Evolutionary conservation across 2,329 filamentous ascomycete genomes (phyloP).

Genomic region (Sarocladiaceae sp.): DNA sequence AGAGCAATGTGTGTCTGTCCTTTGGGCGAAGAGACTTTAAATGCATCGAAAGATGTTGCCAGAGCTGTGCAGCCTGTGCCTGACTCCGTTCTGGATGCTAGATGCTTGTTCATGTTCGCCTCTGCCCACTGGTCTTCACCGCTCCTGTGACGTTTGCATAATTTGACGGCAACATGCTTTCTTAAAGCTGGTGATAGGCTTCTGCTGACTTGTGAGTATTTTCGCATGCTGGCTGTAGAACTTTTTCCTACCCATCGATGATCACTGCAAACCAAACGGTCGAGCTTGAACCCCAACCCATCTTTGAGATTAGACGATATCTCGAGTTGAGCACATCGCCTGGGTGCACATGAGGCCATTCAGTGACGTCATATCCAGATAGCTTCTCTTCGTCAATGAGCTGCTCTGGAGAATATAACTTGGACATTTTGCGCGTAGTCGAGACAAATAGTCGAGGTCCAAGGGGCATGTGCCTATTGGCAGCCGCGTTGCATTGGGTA

Average conservation of each 20-base stretch:
- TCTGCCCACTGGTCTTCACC: not conserved
- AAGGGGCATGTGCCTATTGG: too few relatives aligned
- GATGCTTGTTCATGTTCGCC: not conserved
- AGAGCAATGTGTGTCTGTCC: conserved; percentile 29
- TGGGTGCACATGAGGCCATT: conserved; percentile 26
- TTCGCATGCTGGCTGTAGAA: conserved; percentile 10
- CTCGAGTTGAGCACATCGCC: conserved; percentile 25
- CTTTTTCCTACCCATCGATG: not conserved
- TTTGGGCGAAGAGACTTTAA: conserved; percentile 13
- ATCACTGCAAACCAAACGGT: conserved; percentile 32
- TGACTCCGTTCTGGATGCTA: not conserved
- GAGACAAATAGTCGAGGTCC: not conserved
- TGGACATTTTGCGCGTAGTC: conserved; percentile 8
- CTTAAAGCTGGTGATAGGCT: not conserved
- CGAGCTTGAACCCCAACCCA: conserved; percentile 31
- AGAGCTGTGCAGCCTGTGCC: not conserved
- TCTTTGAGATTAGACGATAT: conserved; percentile 29
- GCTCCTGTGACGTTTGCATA: not conserved
- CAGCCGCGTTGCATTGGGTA: too few relatives aligned
- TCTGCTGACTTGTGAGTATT: too few relatives aligned
- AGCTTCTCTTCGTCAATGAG: conserved; percentile 20
- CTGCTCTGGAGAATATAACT: conserved; percentile 12
- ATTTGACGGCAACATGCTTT: not conserved
- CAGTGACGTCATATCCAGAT: conserved; percentile 17
- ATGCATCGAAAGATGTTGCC: not conserved